Evolutionary conservation across 495 filamentous ascomycete species (phyloP), one percentile per base, ranked within the genome.

Genomic region (Talaromyces adpressus): DNA sequence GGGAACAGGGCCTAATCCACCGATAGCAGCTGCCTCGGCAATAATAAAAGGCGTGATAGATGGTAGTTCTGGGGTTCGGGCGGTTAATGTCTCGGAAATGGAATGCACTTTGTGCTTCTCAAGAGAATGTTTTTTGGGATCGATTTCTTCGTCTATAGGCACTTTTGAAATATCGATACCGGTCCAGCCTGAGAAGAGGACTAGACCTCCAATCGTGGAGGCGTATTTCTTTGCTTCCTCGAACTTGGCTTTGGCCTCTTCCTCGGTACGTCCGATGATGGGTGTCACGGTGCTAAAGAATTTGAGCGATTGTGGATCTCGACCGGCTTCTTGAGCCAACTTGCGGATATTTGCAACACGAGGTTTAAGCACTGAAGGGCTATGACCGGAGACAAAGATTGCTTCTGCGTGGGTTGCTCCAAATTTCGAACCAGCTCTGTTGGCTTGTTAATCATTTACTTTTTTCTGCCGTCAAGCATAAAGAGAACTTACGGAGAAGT

Each of bases 401-500:
- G 79, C 85, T 67, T 89, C 85, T 1, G 85, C 86, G 64, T 88
- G 85, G 11, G 75, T 81, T 0, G 84, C 80, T 0, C 83, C 85
- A 64, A 89, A 89, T 0, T 69, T 74, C 1, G 78, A 80, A 2
- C 85, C 85, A 0, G 85, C 84, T 0, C 34, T 60, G 58, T 58
- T 6, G 27, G 27, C 27, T 27, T 27, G 27, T 27, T 3, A 27
- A 27, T 27, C 27, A 27, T 4, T 2, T 3, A 27, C 27, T 27
- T 3, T 2, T 27, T 27, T 2, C 27, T 27, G 3, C 27, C 5
- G 27, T 27, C 27, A 27, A 27, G 27, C 27, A 27, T 4, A 27
- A 27, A 27, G 11, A 18, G 1, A 0, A 58, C 56, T 39, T 39
- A 58, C 56, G 75, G 61, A 0, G 84, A 87, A 7, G 82, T 84